Conservation (phyloP, 768 basidiomycete genomes). For the Dioszegia aurantiaca region DNA sequence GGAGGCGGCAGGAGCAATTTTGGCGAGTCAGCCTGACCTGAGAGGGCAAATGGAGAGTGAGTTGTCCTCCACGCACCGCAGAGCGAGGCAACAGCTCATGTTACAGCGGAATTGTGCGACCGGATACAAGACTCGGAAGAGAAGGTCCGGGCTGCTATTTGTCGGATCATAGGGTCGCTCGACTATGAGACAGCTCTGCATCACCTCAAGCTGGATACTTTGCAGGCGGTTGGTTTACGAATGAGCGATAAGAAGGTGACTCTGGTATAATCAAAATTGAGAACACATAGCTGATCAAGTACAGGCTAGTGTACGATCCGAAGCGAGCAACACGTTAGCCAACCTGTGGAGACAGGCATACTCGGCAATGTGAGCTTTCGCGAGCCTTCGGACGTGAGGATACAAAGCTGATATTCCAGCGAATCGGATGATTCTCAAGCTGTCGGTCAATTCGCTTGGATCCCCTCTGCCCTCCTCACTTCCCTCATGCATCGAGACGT, state of each 20-base stretch:
- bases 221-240: constrained; percentile 67
- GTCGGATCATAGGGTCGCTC: constrained; percentile 72
- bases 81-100: neutral
- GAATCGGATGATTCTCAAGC: constrained; percentile 75
- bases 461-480: constrained; percentile 70
- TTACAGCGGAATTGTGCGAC: constrained; percentile 55
- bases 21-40: constrained; percentile 66
- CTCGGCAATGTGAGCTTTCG: constrained; percentile 75
- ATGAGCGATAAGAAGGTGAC: constrained; percentile 76
- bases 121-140: constrained; percentile 88
- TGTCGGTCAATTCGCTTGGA: constrained; percentile 83
- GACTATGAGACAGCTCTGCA: constrained; percentile 90
- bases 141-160: constrained; percentile 78
- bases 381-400: no score
- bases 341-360: constrained; percentile 77
- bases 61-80: constrained; percentile 25
- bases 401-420: constrained; percentile 54
- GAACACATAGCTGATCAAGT: constrained; percentile 1
- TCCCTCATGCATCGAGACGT: constrained; percentile 55
- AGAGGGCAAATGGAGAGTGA: constrained; percentile 70
- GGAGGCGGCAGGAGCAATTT: constrained; percentile 64
- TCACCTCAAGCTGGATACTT: constrained; percentile 65
- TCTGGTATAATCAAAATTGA: neutral
- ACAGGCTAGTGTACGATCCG: constrained; percentile 54
- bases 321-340: constrained; percentile 74